Evolutionary conservation across 2,329 filamentous ascomycete species (phyloP), one percentile per base, ranked within the genome.

Genomic region (Paecilomyces sp.): DNA sequence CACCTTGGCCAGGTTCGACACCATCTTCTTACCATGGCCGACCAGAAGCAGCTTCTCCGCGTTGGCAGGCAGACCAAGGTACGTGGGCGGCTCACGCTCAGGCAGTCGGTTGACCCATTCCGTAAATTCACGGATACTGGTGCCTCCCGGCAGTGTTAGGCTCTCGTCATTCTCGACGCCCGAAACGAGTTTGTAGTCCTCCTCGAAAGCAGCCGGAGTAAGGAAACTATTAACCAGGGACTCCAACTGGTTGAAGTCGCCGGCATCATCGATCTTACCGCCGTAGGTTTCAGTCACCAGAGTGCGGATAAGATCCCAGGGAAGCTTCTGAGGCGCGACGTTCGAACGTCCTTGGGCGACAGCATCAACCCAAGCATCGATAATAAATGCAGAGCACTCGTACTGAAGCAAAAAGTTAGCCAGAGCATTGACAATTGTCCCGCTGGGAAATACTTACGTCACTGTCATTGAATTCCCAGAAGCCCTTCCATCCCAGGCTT

Each of bases 381-480:
- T 91, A 65, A 99, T 95, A 75, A 91, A 94, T 58, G 91, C 91
- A 54, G 90, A 96, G 78, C 94, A 99, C 83, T 99, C 93, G 76
- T 97, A 97, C 90, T 94, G 67, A 57, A 56, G 36, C 13, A 12
- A 63, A 57, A 22, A 55, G 64, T 72, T 68, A 68, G 68, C 58
- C 3, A 25, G n/a, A 54, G 34, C 18, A 54, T 25, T 54, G 58
- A 55, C 60, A 13, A 28, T 28, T 28, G 24, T 4, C 7, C n/a
- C 15, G 33, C 24, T 54, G 24, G 55, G n/a, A 12, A 61, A 41
- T 65, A 87, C 90, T 89, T 85, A 95, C 91, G 77, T 99, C 94
- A 67, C 92, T 96, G 76, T 99, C 95, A 73, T 99, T 99, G 76
- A 99, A 99, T 77, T 99, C 95, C 94, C 95, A 99, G 83, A 97